Evolutionary conservation across 805 yeast species (phyloP), one percentile per base, ranked within the genome.

Genomic region (Candida golubevii): DNA sequence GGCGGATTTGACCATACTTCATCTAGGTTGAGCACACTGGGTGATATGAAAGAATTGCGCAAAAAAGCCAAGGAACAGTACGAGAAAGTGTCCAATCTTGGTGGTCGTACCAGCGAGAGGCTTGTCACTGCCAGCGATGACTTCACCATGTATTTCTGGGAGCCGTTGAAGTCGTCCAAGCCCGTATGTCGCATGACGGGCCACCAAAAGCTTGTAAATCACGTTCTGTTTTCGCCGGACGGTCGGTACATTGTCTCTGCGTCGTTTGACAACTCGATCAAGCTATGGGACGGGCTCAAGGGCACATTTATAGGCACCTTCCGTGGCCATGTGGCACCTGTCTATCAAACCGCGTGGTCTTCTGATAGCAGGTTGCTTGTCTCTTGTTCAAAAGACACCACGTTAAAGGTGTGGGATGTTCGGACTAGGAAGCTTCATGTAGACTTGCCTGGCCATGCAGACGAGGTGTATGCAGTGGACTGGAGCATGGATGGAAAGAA

Each of bases 81-180:
- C 62, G 82, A 80, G 45, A 79, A 80, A 55, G 81, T 79, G 33
- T 83, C 87, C 13, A 72, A 73, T 42, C 56, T 75, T n/a, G 74
- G 75, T 13, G 88, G 88, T 6, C 60, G 63, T 15, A 54, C 69
- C 13, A 66, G 71, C 28, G 99, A 91, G 63, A 72, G 95, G 52
- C 77, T 93, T 63, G 97, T 89, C 3, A 88, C 97, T 12, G 98
- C 97, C 10, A 80, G 90, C 61, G 99, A 93, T 61, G 99, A 93
- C 67, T 91, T 91, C 67, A 93, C 99, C 26, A 93, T 93, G 97
- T 93, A 85, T 55, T 66, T 93, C 48, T 93, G 99, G 99, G 95
- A 90, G 57, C 98, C 97, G 14, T 65, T 81, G 39, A 84, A 80
- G 61, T 70, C 83, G 1, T 72, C 75, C 33, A 93, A 90, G 61